Conservation (phyloP, 2,329 filamentous ascomycete species). For the Aureobasidium musti region DNA sequence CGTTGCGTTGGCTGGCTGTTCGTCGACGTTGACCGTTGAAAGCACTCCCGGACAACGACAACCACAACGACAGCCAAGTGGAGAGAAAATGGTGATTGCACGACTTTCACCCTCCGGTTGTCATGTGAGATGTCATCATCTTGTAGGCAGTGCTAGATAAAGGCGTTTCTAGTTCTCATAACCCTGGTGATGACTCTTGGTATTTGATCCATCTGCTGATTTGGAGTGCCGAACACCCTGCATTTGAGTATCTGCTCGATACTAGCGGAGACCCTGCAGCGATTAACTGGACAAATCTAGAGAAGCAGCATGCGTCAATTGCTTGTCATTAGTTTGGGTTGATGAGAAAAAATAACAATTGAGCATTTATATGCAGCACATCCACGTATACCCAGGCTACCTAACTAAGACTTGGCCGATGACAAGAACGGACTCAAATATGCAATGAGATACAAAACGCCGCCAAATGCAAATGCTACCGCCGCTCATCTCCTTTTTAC, state of each 20-base stretch:
- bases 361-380: constrained; percentile 12
- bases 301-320: background rate
- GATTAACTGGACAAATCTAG: background rate
- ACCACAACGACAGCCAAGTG: constrained; percentile 17
- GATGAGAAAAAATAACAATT: background rate
- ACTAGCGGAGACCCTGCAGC: background rate
- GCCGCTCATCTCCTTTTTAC: constrained; percentile 32
- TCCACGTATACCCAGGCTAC: constrained; percentile 14
- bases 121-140: constrained; percentile 9
- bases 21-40: constrained; percentile 22
- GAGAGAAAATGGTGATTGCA: background rate
- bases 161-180: constrained; percentile 2
- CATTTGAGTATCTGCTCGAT: background rate
- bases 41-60: constrained; percentile 14
- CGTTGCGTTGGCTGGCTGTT: constrained; percentile 24
- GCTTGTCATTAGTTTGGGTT: background rate
- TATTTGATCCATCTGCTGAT: background rate
- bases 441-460: constrained; percentile 16
- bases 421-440: constrained; percentile 3
- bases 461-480: constrained; percentile 19
- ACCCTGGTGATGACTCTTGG: constrained; percentile 16
- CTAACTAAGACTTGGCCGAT: background rate
- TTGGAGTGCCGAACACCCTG: constrained; percentile 3
- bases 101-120: background rate
- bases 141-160: background rate